A percentile compares a stretch with the other conserved stretches of the same genome.
Conservation (phyloP, 108 stramenopile genomes). For the Skeletonema costatum region DNA sequence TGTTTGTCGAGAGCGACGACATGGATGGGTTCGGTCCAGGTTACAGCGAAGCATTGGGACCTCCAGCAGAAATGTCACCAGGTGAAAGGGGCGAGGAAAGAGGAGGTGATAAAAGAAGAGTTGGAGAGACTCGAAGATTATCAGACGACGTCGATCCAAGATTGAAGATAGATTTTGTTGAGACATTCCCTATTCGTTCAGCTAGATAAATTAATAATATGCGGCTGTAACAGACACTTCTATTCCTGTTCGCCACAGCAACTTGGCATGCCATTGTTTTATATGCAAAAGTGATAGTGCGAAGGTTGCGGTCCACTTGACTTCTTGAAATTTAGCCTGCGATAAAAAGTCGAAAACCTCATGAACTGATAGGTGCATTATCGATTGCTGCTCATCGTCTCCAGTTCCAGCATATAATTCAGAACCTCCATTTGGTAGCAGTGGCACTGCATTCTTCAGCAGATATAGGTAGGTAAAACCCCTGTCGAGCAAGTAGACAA, state of each 20-base stretch:
- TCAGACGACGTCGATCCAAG: slow-evolving; percentile 66
- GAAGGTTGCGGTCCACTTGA: slow-evolving; percentile 74
- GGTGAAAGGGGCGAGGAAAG: slow-evolving; percentile 48
- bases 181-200: slow-evolving; percentile 54
- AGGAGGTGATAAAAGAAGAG: not conserved
- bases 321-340: slow-evolving; percentile 61
- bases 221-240: not conserved
- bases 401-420: slow-evolving; percentile 25
- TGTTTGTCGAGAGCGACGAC: slow-evolving; percentile 78
- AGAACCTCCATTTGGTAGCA: slow-evolving; percentile 40
- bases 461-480: slow-evolving; percentile 62
- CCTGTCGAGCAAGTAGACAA: not conserved
- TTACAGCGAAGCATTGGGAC: slow-evolving; percentile 61
- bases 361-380: slow-evolving; percentile 30
- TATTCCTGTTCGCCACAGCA: slow-evolving; percentile 15
- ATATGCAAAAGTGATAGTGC: slow-evolving; percentile 55
- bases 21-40: slow-evolving; percentile 84
- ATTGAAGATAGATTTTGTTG: slow-evolving; percentile 63
- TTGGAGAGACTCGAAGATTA: slow-evolving; percentile 24
- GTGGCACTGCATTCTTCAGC: slow-evolving; percentile 56
- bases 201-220: not conserved
- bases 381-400: slow-evolving; percentile 58
- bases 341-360: slow-evolving; percentile 39
- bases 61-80: slow-evolving; percentile 67
- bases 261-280: slow-evolving; percentile 24